Evolutionary conservation across 176 grass and related monocot species (phyloP), one percentile per base, ranked within the genome.

Genomic region (Raddia distichophylla): DNA sequence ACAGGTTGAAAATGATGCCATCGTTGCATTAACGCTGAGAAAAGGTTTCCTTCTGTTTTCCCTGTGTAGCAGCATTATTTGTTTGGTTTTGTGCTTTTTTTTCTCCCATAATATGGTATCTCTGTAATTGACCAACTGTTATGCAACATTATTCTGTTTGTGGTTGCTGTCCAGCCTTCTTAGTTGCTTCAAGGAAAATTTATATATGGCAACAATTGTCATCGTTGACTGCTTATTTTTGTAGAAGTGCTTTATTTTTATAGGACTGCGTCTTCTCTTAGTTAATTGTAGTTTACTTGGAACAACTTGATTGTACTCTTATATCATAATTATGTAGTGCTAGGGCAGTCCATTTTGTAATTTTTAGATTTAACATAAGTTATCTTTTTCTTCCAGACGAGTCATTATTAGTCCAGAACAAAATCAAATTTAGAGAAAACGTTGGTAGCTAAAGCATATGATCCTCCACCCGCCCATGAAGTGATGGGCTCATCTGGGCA

Each of bases 1-100:
- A 17, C 63, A 97, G 94, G 91, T 97, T 56, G 94, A 93, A 83
- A 93, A 97, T 83, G 94, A 91, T 64, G 84, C 89, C 19, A 54
- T 93, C 16, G 78, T 97, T 76, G 91, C 90, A 60, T 82, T 97
- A 52, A 73, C 84, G 14, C 82, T 93, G 49, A 86, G 91, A 83
- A 93, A 93, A 93, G 94, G 91, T 91, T 82, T 34, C 66, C 55
- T 47, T 66, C 77, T 76, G 14, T 0, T 69, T 10, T 81, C 45
- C 44, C 34, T 69, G 37, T 8, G 19, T 69, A 50, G 61, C 15
- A 71, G 44, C 54, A 47, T 60, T 60, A 60, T 1, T 48, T 37
- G 22, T 60, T 78, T 53, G 22, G 1, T 15, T 53, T 8, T 40
- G 4, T 2, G 45, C 43, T 40, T 3, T 12, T 60, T 74, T 5